Base-by-base conservation (phyloP, 2,329 filamentous ascomycete species). In the Phoma herbarum region DNA sequence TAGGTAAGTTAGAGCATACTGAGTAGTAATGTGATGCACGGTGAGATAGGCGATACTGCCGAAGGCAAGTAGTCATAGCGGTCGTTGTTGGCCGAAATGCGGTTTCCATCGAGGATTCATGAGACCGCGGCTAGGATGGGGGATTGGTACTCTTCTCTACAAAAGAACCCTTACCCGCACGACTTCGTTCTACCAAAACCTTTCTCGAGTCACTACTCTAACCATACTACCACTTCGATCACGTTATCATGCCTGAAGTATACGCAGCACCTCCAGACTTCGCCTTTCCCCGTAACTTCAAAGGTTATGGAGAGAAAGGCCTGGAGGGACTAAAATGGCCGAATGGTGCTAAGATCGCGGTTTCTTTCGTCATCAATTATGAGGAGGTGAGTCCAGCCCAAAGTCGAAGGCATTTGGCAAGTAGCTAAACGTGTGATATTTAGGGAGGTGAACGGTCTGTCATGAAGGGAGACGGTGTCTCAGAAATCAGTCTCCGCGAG, bases 301-400 rank as follows among this genome's bases (percentile, higher is more conserved):
- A 83, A 59, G 79, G 79, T 1, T 81, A 80, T 45, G 79, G 79
- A 23, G 78, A 80, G 48, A 70, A 75, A 31, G 77, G 77, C 0
- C 68, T 79, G 7, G 55, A 74, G 25, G 61, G 56, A 6, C 61
- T 73, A 12, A 68, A 73, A 52, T 78, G 76, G 76, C 76, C 75
- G 4, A 51, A 51, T 18, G 25, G 49, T 22, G 46, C 53, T 4
- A 57, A 76, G 43, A 76, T 78, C 22, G 75, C 75, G 11, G 71
- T 78, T 0, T 76, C 73, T 1, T 78, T 78, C 48, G 75, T 77
- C 14, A 75, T 78, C 52, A 57, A 57, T 20, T 57, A 57, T 28
- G 53, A 57, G 22, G 53, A 57, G 18, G 53, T 57, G 9, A 20
- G 33, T 35, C 5, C 1, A 16, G 12, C 5, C 10, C 7, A 16